These are phyloP conservation scores for Orbilia ellipsospora DNA, from an alignment of 2,329 filamentous ascomycete genomes.

Conservation along the genomic window DNA sequence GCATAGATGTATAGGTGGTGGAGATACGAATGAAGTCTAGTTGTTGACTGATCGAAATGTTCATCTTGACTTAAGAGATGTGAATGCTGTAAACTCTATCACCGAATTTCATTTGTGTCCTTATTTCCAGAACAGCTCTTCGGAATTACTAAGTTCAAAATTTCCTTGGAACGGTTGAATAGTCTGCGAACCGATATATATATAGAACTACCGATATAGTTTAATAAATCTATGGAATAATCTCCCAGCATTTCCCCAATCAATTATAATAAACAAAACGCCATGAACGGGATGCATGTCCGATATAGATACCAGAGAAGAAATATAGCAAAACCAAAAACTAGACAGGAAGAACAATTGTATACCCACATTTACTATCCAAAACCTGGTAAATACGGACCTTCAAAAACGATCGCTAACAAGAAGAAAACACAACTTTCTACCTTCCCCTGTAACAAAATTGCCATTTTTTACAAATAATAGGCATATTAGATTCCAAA, in stretches of 20 bases:
- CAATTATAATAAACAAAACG: slow-evolving; percentile 6
- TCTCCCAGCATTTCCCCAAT: no score
- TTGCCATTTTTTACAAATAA: slow-evolving; percentile 51
- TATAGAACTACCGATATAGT: no score
- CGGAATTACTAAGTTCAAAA: no score
- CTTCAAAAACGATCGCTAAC: slow-evolving; percentile 3
- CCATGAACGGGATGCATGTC: slow-evolving; percentile 32
- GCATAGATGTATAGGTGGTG: not conserved
- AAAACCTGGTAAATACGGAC: not conserved
- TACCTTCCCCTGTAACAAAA: not conserved
- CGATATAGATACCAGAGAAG: not conserved
- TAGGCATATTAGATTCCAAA: slow-evolving; percentile 16
- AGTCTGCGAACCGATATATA: no score
- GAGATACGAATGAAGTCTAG: not conserved
- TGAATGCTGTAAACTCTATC: no score
- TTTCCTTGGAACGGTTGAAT: no score
- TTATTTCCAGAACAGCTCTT: no score
- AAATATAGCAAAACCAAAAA: slow-evolving; percentile 9
- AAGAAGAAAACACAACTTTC: not conserved
- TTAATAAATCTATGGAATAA: no score
- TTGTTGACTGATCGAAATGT: no score
- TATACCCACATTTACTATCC: not conserved
- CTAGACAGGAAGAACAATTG: not conserved
- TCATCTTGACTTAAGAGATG: no score
- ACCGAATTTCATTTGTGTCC: no score